Percentiles rank a stretch among this genome's conserved stretches.
These are phyloP conservation scores for Curvularia sp. DNA, from an alignment of 2,329 filamentous ascomycete species.

Conservation along the genomic window DNA sequence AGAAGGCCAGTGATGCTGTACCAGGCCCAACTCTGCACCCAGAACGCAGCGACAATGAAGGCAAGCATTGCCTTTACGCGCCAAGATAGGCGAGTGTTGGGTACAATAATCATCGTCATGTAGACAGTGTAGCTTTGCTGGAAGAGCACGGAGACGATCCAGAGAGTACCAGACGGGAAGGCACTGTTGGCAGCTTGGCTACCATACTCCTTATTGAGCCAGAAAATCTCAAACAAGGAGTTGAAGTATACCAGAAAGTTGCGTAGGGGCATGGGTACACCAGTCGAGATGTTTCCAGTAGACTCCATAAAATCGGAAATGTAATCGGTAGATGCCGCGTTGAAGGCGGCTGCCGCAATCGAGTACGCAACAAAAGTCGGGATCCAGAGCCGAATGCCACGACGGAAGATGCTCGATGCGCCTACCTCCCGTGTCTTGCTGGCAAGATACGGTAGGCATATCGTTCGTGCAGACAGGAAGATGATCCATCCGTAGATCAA, in stretches of 20 bases:
- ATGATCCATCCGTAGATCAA: slow-evolving; percentile 57
- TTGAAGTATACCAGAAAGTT: slow-evolving; percentile 55
- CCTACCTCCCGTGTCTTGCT: slow-evolving; percentile 45
- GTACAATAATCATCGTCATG: slow-evolving; percentile 57
- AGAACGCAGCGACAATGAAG: slow-evolving; percentile 56
- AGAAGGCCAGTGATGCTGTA: slow-evolving; percentile 59
- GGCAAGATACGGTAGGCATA: slow-evolving; percentile 53
- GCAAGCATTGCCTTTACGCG: slow-evolving; percentile 49
- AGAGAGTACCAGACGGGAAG: slow-evolving; percentile 57
- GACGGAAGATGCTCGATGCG: slow-evolving; percentile 53
- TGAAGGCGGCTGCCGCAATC: slow-evolving; percentile 50
- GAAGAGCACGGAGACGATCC: slow-evolving; percentile 55
- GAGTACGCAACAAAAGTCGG: slow-evolving; percentile 52
- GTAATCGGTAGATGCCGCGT: slow-evolving; percentile 36
- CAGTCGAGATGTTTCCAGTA: slow-evolving; percentile 50
- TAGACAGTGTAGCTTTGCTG: slow-evolving; percentile 58
- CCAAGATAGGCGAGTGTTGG: slow-evolving; percentile 53
- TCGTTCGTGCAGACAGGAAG: slow-evolving; percentile 54
- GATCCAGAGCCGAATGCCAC: slow-evolving; percentile 53
- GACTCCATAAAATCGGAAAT: slow-evolving; percentile 49
- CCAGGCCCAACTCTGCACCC: slow-evolving; percentile 58
- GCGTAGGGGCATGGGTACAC: slow-evolving; percentile 44
- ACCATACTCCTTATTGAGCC: slow-evolving; percentile 50
- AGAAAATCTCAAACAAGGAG: slow-evolving; percentile 57
- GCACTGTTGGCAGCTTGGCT: slow-evolving; percentile 52